Conservation (phyloP, 805 yeast species). For the Tanozyma kutaoensis region DNA sequence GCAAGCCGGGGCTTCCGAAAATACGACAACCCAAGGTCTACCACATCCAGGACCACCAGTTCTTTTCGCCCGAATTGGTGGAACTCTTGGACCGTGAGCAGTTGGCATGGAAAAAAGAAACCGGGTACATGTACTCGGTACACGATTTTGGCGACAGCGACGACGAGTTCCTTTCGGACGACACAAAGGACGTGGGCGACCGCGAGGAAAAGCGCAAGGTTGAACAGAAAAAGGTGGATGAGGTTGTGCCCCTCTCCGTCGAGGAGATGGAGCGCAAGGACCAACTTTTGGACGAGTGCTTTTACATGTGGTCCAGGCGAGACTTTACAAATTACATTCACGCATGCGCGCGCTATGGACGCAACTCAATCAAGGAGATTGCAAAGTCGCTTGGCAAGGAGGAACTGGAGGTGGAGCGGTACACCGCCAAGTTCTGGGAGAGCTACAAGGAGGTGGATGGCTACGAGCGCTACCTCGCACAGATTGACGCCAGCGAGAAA, state of each 20-base stretch:
- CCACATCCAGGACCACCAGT: constrained; percentile 62
- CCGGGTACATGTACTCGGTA: constrained; percentile 42
- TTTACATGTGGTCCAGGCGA: constrained; percentile 58
- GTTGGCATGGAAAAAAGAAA: constrained; percentile 44
- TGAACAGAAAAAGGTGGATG: constrained; percentile 43
- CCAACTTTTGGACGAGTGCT: constrained; percentile 39
- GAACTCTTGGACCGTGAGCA: constrained; percentile 52
- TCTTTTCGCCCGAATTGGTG: constrained; percentile 43
- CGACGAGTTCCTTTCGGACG: constrained; percentile 31
- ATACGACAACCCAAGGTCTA: constrained; percentile 27
- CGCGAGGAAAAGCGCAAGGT: constrained; percentile 24
- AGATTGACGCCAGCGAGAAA: constrained; percentile 63
- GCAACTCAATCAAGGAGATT: constrained; percentile 35
- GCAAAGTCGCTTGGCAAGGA: constrained; percentile 44
- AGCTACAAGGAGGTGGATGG: constrained; percentile 51
- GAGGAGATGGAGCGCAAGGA: constrained; percentile 48
- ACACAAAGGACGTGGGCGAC: constrained; percentile 25
- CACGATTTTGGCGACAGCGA: constrained; percentile 50
- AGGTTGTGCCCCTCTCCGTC: constrained; percentile 44
- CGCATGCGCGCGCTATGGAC: constrained; percentile 55
- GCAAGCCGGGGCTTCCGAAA: constrained; percentile 10
- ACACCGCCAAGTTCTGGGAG: constrained; percentile 53
- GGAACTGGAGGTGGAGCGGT: constrained; percentile 20
- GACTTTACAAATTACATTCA: constrained; percentile 65
- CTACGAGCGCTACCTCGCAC: constrained; percentile 54